These are phyloP conservation scores for Monosporozyma siamensis DNA, from an alignment of 805 yeast genomes.

Conservation along the genomic window DNA sequence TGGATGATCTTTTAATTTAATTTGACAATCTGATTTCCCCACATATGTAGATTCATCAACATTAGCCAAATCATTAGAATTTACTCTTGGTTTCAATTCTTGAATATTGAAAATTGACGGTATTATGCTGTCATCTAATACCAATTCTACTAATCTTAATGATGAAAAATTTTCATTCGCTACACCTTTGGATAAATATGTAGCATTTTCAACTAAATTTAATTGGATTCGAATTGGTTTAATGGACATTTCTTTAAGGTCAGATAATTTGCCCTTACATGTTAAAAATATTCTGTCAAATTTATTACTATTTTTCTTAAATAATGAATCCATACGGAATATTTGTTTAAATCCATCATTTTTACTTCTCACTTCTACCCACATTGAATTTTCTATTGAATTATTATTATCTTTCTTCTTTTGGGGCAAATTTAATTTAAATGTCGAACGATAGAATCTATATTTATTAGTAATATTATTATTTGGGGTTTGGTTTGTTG, in stretches of 20 bases:
- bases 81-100: constrained; percentile 3
- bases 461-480: background rate
- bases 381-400: constrained; percentile 10
- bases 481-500: no score
- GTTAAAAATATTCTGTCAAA: constrained; percentile 18
- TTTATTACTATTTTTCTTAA: constrained; percentile 17
- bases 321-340: constrained; percentile 19
- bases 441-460: constrained; percentile 11
- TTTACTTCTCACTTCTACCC: constrained; percentile 21
- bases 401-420: background rate
- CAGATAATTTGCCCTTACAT: constrained; percentile 7
- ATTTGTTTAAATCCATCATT: constrained; percentile 13
- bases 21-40: constrained; percentile 15
- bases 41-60: background rate
- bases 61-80: background rate
- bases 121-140: background rate
- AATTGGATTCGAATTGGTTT: constrained; percentile 17
- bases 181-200: constrained; percentile 24
- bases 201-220: constrained; percentile 22
- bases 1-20: constrained; percentile 18
- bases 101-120: constrained; percentile 3
- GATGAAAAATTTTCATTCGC: constrained; percentile 26
- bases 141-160: constrained; percentile 17
- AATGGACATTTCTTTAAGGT: constrained; percentile 7
- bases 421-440: constrained; percentile 14